These are phyloP conservation scores for Colletotrichum sp. DNA, from an alignment of 2,329 filamentous ascomycete species.

Conservation along the genomic window DNA sequence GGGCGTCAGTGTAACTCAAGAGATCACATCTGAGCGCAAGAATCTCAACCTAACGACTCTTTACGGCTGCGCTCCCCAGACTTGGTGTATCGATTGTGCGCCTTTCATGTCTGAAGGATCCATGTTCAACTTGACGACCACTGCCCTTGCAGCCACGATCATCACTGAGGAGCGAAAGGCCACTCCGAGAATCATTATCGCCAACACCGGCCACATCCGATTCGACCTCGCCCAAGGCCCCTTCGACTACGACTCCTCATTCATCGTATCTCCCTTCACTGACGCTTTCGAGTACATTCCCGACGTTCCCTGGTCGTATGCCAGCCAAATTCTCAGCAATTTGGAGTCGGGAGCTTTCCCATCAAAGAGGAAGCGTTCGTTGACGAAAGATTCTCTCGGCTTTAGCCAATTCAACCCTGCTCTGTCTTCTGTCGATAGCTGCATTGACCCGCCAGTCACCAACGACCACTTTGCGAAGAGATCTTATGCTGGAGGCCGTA, in stretches of 20 bases:
- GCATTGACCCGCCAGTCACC: constrained; percentile 1
- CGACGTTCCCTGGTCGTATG: constrained; percentile 50
- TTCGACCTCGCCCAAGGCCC: constrained; percentile 69
- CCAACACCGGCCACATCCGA: constrained; percentile 65
- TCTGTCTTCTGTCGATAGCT: neutral
- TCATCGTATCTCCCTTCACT: constrained; percentile 61
- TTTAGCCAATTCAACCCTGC: neutral
- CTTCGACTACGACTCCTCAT: constrained; percentile 59
- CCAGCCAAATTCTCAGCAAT: neutral
- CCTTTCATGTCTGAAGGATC: constrained; percentile 44
- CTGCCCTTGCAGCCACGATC: constrained; percentile 36
- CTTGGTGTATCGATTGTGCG: constrained; percentile 63
- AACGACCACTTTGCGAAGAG: constrained; percentile 6
- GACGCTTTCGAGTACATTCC: constrained; percentile 59
- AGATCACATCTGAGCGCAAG: constrained; percentile 56
- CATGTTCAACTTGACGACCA: neutral
- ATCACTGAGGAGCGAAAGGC: constrained; percentile 51
- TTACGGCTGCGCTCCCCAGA: constrained; percentile 65
- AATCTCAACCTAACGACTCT: constrained; percentile 60
- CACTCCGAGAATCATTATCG: constrained; percentile 57
- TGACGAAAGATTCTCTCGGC: neutral
- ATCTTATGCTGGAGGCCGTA: neutral
- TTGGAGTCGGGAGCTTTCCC: neutral
- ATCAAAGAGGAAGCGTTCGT: neutral
- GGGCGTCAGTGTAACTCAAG: constrained; percentile 49